phyloP scores from a whole-genome alignment of 768 basidiomycete species.

The Coprinopsis cinerea region DNA sequence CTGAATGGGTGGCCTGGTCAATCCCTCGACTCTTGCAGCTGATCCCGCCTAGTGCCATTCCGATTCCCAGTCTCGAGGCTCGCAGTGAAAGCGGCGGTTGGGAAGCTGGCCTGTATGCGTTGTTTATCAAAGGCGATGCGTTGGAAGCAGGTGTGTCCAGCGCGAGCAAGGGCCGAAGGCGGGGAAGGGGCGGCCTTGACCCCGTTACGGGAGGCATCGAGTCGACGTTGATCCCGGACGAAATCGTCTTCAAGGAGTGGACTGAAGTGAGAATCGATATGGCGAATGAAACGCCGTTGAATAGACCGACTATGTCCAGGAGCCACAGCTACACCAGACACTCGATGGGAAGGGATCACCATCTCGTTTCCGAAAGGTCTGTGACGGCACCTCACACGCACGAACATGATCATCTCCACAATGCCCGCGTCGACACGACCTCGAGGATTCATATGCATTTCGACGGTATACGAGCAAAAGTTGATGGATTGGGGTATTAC shows the following conservation, averaged over 20 bases:
- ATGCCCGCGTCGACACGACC: slow-evolving; percentile 16
- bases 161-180: background rate
- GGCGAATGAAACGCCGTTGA: slow-evolving; percentile 12
- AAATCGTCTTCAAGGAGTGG: slow-evolving; percentile 27
- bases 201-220: slow-evolving; percentile 14
- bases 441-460: slow-evolving; percentile 24
- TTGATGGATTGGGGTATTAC: slow-evolving; percentile 33
- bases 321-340: slow-evolving; percentile 13
- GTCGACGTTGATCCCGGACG: slow-evolving; percentile 28
- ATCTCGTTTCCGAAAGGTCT: slow-evolving; percentile 2
- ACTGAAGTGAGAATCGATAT: slow-evolving; percentile 31
- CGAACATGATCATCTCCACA: slow-evolving; percentile 3
- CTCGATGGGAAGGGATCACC: background rate
- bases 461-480: slow-evolving; percentile 29
- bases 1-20: slow-evolving; percentile 27
- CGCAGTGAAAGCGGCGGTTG: slow-evolving; percentile 23
- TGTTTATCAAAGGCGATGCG: slow-evolving; percentile 22
- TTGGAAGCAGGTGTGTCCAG: background rate
- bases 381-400: background rate
- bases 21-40: slow-evolving; percentile 26
- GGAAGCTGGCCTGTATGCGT: slow-evolving; percentile 27
- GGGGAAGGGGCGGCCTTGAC: slow-evolving; percentile 12
- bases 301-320: background rate
- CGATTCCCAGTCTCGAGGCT: slow-evolving; percentile 34
- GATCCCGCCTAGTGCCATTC: slow-evolving; percentile 22